Percentiles rank a stretch among this genome's conserved stretches.
Conservation (phyloP, 2,329 filamentous ascomycete species). For the Mycocentrospora acerina region DNA sequence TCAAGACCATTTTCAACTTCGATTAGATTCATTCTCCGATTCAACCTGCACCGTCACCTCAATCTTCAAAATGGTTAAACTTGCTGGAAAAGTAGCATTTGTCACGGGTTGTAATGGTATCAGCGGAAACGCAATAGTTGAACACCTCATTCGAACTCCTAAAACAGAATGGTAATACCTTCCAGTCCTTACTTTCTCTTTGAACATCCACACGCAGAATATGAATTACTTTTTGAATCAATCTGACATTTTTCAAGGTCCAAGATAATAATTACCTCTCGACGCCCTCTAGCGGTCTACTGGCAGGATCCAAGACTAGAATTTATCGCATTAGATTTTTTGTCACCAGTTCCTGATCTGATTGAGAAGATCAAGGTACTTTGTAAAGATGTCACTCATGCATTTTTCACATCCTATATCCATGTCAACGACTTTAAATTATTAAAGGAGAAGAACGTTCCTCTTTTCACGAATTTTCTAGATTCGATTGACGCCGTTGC, state of each 20-base stretch:
- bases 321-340: constrained; percentile 1
- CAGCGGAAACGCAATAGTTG: constrained; percentile 1
- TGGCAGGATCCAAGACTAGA: constrained; percentile 3
- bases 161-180: background rate
- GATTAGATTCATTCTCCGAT: too few relatives aligned
- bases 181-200: too few relatives aligned
- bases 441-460: background rate
- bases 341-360: background rate
- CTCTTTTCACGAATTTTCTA: constrained; percentile 1
- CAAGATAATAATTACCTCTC: constrained; percentile 1
- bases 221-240: background rate
- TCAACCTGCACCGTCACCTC: too few relatives aligned
- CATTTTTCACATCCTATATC: constrained; percentile 3
- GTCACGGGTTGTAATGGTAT: constrained; percentile 1
- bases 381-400: constrained; percentile 3
- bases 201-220: too few relatives aligned
- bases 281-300: background rate
- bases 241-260: too few relatives aligned
- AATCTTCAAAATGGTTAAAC: too few relatives aligned
- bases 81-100: too few relatives aligned
- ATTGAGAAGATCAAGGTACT: background rate
- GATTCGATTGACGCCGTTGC: background rate
- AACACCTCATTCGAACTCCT: background rate
- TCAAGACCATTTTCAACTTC: too few relatives aligned
- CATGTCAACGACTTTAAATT: background rate